Conservation (phyloP, 495 filamentous ascomycete genomes). For the Aspergillus cavernicola region DNA sequence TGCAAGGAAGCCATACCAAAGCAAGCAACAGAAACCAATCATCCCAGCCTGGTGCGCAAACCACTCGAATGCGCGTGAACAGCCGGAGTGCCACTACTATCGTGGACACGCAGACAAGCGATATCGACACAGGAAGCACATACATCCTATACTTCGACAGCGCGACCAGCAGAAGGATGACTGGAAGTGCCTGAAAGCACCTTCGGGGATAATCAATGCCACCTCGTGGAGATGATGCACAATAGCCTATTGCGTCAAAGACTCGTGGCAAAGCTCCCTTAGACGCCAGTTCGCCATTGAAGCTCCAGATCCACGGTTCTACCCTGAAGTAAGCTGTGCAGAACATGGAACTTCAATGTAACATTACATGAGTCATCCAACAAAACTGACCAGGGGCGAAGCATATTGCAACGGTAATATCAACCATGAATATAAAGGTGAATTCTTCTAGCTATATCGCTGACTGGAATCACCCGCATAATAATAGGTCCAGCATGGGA, state of each 20-base stretch:
- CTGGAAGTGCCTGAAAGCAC: constrained; percentile 8
- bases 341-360: neutral
- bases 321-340: neutral
- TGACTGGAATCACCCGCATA: neutral
- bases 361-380: no score
- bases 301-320: neutral
- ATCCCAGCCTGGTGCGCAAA: constrained; percentile 34
- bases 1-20: constrained; percentile 25
- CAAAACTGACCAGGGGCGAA: no score
- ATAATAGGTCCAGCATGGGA: neutral
- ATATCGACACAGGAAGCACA: constrained; percentile 17
- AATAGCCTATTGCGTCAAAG: constrained; percentile 28
- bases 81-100: constrained; percentile 32
- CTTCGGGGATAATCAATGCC: neutral
- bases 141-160: constrained; percentile 18
- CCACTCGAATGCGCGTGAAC: constrained; percentile 27
- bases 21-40: constrained; percentile 30
- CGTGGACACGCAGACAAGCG: constrained; percentile 24
- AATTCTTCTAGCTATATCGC: neutral
- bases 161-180: no score
- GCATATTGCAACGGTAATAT: no score
- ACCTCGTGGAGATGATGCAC: neutral
- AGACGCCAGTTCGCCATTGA: no score
- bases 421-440: neutral
- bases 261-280: neutral